Evolutionary conservation across 73 alveolate species (phyloP), one percentile per base, ranked within the genome.

Genomic region (Halteria grandinella): DNA sequence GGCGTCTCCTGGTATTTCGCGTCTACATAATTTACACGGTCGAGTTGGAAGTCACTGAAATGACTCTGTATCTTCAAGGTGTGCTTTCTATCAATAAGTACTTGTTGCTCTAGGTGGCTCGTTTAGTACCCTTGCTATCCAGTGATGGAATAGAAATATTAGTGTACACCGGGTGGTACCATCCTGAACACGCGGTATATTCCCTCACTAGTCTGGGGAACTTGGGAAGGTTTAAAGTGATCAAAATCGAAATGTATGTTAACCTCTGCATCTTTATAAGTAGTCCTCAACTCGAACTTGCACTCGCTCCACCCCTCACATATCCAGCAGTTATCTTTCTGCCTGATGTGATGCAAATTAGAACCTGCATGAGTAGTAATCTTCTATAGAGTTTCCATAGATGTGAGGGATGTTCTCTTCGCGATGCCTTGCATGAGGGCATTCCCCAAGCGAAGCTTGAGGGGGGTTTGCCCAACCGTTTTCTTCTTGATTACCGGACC

Each of bases 271-370:
- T 49, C 59, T 0, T 40, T 40, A 53, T 43, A 23, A 55, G 74
- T 64, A 20, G 33, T 50, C 23, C 62, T 52, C 39, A 40, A 34
- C 5, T 31, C 64, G 39, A 73, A 73, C 33, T 55, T 34, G 21
- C 32, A 47, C 29, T 73, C 75, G 8, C 29, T 21, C 85, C 85
- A 73, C 34, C 80, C 80, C 54, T 79, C 85, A 29, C 90, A 79
- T 4, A 79, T 70, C 90, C 90, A 79, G 62, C 90, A 79, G 41
- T 79, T 62, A 29, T 48, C 75, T 37, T 60, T 60, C 5, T 40
- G 48, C 59, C 43, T 60, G 43, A 10, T 58, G 40, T 5, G 27
- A 29, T 25, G 28, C 34, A 25, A 34, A 48, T n/a, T 83, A 15
- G 29, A 82, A 29, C 15, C 11, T 10, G 25, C 91, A 79, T 15